phyloP scores from a whole-genome alignment of 139 green algal species.

The Raphidocelis subcapitata region DNA sequence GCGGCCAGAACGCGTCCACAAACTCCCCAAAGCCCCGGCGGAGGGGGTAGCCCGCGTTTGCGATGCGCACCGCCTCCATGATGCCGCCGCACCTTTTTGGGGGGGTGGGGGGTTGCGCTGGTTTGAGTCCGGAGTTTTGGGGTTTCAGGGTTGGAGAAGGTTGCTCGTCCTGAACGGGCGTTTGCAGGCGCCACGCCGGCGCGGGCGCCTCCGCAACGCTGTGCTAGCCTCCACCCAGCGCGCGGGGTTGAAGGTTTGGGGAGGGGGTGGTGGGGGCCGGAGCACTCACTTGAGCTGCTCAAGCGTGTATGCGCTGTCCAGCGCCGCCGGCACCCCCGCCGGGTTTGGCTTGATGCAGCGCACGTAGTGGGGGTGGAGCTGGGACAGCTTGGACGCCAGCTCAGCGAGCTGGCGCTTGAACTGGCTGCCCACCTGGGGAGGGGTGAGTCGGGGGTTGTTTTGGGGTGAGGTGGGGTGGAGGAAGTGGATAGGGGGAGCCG shows the following conservation, averaged over 20 bases:
- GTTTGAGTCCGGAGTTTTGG: too few relatives aligned
- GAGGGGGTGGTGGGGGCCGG: too few relatives aligned
- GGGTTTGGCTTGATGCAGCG: constrained; percentile 99
- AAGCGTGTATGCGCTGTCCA: constrained; percentile 92
- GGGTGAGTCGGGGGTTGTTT: too few relatives aligned
- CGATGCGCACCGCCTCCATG: constrained; percentile 98
- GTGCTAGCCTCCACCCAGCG: too few relatives aligned
- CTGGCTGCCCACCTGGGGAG: constrained; percentile 78
- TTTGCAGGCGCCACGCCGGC: too few relatives aligned
- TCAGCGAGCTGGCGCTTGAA: constrained; percentile 97
- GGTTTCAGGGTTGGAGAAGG: too few relatives aligned
- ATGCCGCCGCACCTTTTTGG: constrained; percentile 97
- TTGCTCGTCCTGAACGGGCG: too few relatives aligned
- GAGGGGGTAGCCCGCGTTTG: constrained; percentile 61
- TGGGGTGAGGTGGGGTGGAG: too few relatives aligned
- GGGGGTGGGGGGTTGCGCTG: too few relatives aligned
- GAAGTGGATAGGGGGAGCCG: too few relatives aligned
- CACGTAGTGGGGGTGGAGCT: constrained; percentile 98
- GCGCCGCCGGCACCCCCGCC: constrained; percentile 67
- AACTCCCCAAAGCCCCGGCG: constrained; percentile 16
- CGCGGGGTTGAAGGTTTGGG: too few relatives aligned
- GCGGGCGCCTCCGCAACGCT: too few relatives aligned
- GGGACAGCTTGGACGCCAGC: constrained; percentile 91
- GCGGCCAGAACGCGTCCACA: constrained; percentile 22
- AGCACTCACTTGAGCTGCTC: constrained; percentile 98